Evolutionary conservation across 2,329 filamentous ascomycete species (phyloP), one percentile per base, ranked within the genome.

Genomic region (Mycosphaerelloides madeirae): DNA sequence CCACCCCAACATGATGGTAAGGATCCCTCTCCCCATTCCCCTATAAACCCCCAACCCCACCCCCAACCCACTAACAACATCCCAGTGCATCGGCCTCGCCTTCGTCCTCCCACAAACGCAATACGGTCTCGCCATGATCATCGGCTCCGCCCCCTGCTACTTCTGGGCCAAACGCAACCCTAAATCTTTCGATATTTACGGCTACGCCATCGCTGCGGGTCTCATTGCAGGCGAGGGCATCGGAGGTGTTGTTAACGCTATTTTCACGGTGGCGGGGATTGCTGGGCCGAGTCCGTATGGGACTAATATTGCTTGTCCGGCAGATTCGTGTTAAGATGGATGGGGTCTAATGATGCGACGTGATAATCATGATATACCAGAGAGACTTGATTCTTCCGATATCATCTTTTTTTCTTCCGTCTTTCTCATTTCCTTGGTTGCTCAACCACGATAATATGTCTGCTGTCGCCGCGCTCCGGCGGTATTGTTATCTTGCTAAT

Each of bases 141-240:
- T 80, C 18, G 80, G 80, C 11, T 72, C 78, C 2, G 62, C 74
- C 13, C 57, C 73, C 12, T 73, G 76, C 12, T 71, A 68, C 41
- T 42, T 73, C 50, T 83, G 80, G 79, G 68, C 66, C 37, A 79
- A 74, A 67, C 73, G 68, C 58, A 73, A 69, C 53, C 67, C 75
- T 7, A 67, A 66, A 41, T 68, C 62, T 35, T 82, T 78, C 61
- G 78, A 81, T 47, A 67, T 78, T 25, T 80, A 59, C 49, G 76
- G 75, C 11, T 83, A 79, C 54, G 77, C 77, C 8, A 67, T 81
- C 33, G 79, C 76, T 2, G 76, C 76, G 25, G 79, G 79, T 36
- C 68, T 80, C 50, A 82, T 82, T 59, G 79, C 79, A 3, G 79
- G 79, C 4, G 79, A 83, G 64, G 79, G 79, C 43, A 74, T 82